Percentiles rank a stretch among this genome's conserved stretches.
These are phyloP conservation scores for Nothophoma quercina DNA, from an alignment of 2,329 filamentous ascomycete genomes.

Conservation along the genomic window DNA sequence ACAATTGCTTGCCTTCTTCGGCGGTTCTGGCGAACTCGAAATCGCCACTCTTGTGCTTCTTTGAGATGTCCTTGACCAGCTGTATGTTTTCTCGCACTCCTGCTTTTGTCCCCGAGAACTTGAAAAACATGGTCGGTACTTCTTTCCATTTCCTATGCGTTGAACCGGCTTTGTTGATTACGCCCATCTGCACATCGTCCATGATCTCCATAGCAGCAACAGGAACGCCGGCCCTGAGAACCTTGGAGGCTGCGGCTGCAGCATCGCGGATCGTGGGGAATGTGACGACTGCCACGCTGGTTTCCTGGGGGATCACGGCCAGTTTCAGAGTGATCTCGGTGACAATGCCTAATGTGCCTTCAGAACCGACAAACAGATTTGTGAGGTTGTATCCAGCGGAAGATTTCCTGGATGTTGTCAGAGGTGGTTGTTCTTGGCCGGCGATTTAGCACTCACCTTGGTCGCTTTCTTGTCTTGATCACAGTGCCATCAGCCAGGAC, in stretches of 20 bases:
- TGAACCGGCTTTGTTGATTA: conserved; percentile 77
- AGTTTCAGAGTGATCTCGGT: conserved; percentile 86
- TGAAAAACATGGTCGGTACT: conserved; percentile 81
- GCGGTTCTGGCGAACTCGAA: conserved; percentile 65
- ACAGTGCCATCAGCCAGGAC: conserved; percentile 80
- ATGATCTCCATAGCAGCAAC: conserved; percentile 84
- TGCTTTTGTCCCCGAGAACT: conserved; percentile 79
- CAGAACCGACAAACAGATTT: conserved; percentile 78
- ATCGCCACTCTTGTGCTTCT: conserved; percentile 62
- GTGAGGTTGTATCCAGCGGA: conserved; percentile 87
- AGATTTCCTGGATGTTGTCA: conserved; percentile 63
- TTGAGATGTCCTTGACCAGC: conserved; percentile 72
- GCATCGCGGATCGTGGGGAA: conserved; percentile 81
- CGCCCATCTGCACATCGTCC: conserved; percentile 87
- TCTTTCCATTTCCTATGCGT: conserved; percentile 78
- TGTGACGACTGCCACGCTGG: conserved; percentile 79
- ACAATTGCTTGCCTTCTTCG: conserved; percentile 63
- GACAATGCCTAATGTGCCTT: conserved; percentile 81
- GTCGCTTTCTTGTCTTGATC: conserved; percentile 80
- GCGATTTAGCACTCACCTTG: conserved; percentile 57
- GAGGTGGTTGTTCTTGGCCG: neutral
- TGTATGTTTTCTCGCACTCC: conserved; percentile 78
- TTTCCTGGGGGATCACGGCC: conserved; percentile 76
- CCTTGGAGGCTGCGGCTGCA: conserved; percentile 73
- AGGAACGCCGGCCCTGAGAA: conserved; percentile 78